phyloP scores from a whole-genome alignment of 2,329 filamentous ascomycete genomes.

The Mycocentrospora acerina region DNA sequence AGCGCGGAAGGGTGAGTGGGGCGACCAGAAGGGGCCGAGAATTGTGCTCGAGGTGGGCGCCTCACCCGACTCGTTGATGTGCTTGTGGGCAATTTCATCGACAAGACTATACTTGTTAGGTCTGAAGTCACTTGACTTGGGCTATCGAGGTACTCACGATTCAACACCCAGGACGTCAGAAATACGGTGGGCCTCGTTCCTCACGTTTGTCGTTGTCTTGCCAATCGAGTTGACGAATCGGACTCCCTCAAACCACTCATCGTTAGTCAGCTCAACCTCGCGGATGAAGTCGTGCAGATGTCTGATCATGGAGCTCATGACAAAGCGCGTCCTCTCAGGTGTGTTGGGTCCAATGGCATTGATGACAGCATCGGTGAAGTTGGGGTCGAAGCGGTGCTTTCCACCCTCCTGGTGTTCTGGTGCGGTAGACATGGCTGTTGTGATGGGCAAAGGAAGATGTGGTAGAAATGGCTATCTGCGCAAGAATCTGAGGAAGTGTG shows the following conservation, averaged over 20 bases:
- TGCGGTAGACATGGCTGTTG: constrained; percentile 22
- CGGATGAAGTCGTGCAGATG: constrained; percentile 79
- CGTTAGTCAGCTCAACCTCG: constrained; percentile 73
- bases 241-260: constrained; percentile 76
- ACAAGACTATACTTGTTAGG: constrained; percentile 52
- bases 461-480: constrained; percentile 1
- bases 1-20: constrained; percentile 70
- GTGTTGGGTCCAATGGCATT: constrained; percentile 72
- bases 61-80: constrained; percentile 61
- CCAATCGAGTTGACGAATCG: constrained; percentile 75
- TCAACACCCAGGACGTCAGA: constrained; percentile 75
- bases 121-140: background rate
- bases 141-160: constrained; percentile 52
- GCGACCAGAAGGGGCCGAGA: constrained; percentile 77
- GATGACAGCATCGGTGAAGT: constrained; percentile 74
- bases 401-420: constrained; percentile 21
- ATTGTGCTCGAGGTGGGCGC: constrained; percentile 74
- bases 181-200: constrained; percentile 74
- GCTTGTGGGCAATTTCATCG: constrained; percentile 66
- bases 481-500: background rate
- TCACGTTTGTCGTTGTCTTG: constrained; percentile 65
- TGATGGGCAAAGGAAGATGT: constrained; percentile 2
- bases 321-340: constrained; percentile 62
- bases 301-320: constrained; percentile 65
- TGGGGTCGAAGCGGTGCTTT: constrained; percentile 65